These are phyloP conservation scores for Backusella tarrabulga DNA, from an alignment of 192 early-diverging fungal species.

Conservation along the genomic window DNA sequence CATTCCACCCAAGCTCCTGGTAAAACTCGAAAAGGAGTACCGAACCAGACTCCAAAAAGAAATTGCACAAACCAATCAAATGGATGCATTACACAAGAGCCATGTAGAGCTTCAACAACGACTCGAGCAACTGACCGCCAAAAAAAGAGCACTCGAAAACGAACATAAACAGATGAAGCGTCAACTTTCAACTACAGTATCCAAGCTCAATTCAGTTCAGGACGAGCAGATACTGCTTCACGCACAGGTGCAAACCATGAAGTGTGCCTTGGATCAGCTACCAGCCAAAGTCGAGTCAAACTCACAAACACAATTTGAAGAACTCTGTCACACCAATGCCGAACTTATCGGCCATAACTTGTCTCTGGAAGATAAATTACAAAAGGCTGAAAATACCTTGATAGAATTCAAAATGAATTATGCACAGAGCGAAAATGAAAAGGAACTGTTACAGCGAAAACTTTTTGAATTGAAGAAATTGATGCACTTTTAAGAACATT, in stretches of 20 bases:
- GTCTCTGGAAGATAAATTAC: conserved; percentile 60
- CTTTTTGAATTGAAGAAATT: conserved; percentile 36
- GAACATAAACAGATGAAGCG: conserved; percentile 74
- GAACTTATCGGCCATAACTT: conserved; percentile 68
- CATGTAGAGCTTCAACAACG: conserved; percentile 60
- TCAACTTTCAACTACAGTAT: conserved; percentile 53
- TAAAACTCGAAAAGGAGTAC: conserved; percentile 71
- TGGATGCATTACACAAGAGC: conserved; percentile 60
- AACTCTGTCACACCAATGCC: conserved; percentile 79
- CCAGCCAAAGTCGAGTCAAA: conserved; percentile 58
- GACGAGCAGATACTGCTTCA: conserved; percentile 49
- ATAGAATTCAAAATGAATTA: conserved; percentile 68
- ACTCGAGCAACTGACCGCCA: conserved; percentile 56
- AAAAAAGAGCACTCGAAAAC: conserved; percentile 58
- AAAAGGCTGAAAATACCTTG: conserved; percentile 58
- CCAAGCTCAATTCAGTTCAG: conserved; percentile 47
- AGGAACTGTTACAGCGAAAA: conserved; percentile 57
- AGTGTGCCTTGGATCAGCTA: conserved; percentile 48
- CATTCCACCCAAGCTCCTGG: conserved; percentile 64
- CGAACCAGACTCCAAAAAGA: conserved; percentile 60
- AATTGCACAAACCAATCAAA: conserved; percentile 60
- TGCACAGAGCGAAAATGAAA: conserved; percentile 84
- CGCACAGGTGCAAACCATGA: conserved; percentile 54
- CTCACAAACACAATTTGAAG: conserved; percentile 68
- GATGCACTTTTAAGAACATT: not conserved